phyloP scores from a whole-genome alignment of 1,284 basidiomycete genomes.

The Cutaneotrichosporon arboriforme region DNA sequence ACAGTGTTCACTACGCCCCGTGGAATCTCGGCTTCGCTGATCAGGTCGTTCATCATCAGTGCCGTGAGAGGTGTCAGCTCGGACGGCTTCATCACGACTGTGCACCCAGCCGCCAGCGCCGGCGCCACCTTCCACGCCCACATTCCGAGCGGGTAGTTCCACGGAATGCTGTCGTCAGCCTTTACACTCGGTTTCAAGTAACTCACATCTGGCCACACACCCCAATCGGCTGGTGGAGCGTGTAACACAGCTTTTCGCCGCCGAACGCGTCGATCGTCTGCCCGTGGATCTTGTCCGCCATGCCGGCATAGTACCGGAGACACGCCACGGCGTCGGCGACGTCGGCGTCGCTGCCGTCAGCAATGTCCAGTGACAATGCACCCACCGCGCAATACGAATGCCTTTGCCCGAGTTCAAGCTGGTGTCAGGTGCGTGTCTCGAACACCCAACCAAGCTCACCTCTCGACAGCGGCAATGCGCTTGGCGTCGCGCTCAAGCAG shows the following conservation, averaged over 20 bases:
- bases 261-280: conserved; percentile 40
- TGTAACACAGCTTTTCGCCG: conserved; percentile 71
- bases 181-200: background rate
- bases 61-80: conserved; percentile 88
- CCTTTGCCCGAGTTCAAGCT: conserved; percentile 78
- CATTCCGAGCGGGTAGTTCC: conserved; percentile 91
- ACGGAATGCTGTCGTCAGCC: conserved; percentile 61
- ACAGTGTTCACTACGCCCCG: conserved; percentile 88
- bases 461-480: conserved; percentile 67
- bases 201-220: conserved; percentile 73
- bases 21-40: conserved; percentile 62
- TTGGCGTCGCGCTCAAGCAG: conserved; percentile 73
- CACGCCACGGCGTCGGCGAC: conserved; percentile 74
- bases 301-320: conserved; percentile 69
- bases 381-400: conserved; percentile 62
- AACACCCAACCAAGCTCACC: conserved; percentile 16
- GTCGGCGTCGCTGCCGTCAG: conserved; percentile 66
- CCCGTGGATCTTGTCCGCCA: conserved; percentile 62
- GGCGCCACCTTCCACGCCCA: conserved; percentile 90
- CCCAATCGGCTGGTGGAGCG: conserved; percentile 86
- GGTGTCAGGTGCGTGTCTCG: background rate
- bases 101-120: conserved; percentile 64
- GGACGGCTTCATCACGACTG: conserved; percentile 60
- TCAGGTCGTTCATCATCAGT: conserved; percentile 54
- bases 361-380: conserved; percentile 10